Evolutionary conservation across 345 rosid species (phyloP), one percentile per base, ranked within the genome.

Genomic region (Populus euphratica): DNA sequence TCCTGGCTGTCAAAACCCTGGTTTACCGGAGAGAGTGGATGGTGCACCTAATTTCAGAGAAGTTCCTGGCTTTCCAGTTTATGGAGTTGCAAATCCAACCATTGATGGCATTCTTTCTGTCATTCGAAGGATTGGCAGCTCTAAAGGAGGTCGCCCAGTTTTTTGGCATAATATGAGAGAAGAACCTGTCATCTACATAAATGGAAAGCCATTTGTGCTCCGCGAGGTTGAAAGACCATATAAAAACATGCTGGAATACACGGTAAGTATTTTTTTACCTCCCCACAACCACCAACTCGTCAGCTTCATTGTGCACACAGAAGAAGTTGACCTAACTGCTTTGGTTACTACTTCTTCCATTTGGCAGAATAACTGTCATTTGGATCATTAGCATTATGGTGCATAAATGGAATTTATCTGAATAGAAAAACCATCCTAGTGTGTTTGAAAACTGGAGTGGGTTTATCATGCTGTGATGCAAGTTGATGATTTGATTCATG

Each of bases 161-260:
- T 91, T 96, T 67, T 96, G 99, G 99, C 99, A 96, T 79, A 96
- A 96, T 76, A 93, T 93, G 97, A 88, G 99, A 85, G 99, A 96
- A 87, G 99, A 96, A 82, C 96, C 99, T 75, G 99, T 96, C 78
- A 93, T 93, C 81, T 96, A 96, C 83, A 93, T 93, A 79, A 92
- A 91, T 68, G 96, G 99, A 76, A 93, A 92, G 81, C 99, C 99
- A 25, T 96, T 96, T 87, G 99, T 96, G 69, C 96, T 95, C 62
- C 97, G 99, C 49, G 99, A 93, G 83, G 98, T 91, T 78, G 99
- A 95, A 83, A 88, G 99, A 69, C 99, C 99, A 69, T 92, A 79
- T 86, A 95, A 95, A 78, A 95, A 95, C 87, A 93, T 95, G 99
- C 89, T 90, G 69, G 99, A 95, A 73, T 95, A 95, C 82, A 85